These are phyloP conservation scores for Lupinus albus DNA, from an alignment of 306 rosid species.

Conservation along the genomic window DNA sequence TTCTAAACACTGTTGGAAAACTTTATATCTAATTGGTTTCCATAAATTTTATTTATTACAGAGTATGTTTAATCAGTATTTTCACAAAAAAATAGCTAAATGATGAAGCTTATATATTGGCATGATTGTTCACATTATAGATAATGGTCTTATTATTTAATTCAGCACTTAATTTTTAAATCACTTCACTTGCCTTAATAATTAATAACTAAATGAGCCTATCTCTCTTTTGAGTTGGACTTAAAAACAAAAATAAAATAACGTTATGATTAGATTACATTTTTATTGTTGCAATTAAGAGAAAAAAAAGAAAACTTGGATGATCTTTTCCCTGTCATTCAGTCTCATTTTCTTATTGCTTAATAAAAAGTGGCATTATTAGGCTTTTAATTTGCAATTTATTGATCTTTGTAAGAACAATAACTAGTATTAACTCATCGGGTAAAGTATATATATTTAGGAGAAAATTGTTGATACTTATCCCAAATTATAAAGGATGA, in stretches of 20 bases:
- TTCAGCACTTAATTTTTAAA: neutral
- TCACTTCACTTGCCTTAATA: constrained; percentile 23
- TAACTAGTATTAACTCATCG: neutral
- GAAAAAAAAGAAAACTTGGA: too few relatives aligned
- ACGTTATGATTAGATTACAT: too few relatives aligned
- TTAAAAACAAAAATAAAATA: too few relatives aligned
- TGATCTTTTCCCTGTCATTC: too few relatives aligned
- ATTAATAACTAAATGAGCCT: neutral
- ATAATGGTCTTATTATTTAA: neutral
- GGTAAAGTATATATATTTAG: neutral
- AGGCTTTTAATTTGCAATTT: neutral
- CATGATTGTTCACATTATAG: neutral
- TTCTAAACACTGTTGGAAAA: too few relatives aligned
- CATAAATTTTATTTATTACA: too few relatives aligned
- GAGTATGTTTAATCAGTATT: neutral
- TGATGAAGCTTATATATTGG: too few relatives aligned
- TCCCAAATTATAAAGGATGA: neutral
- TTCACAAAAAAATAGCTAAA: too few relatives aligned
- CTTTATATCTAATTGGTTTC: too few relatives aligned
- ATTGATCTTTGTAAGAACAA: neutral
- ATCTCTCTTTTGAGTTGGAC: too few relatives aligned
- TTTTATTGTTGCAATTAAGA: too few relatives aligned
- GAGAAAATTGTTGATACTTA: neutral
- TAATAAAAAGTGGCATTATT: too few relatives aligned
- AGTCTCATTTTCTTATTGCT: neutral